Conservation (phyloP, 352 stramenopile species). For the Phytopythium delawarense region DNA sequence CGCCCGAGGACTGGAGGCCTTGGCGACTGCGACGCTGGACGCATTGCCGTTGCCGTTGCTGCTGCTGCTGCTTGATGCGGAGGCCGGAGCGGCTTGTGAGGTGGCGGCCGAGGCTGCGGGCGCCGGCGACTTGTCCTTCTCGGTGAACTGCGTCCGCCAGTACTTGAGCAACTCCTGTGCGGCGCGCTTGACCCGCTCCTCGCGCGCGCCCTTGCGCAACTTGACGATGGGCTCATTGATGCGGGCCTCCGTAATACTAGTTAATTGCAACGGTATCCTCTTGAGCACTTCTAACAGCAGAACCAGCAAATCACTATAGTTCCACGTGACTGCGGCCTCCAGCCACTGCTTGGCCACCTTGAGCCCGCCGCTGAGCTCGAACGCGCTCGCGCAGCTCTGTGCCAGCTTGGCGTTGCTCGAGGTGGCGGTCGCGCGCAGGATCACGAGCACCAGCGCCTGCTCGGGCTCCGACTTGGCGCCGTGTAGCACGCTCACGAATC, state of each 20-base stretch:
- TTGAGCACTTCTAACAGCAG: slow-evolving; percentile 81
- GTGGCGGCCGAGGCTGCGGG: slow-evolving; percentile 16
- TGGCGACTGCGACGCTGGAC: not conserved
- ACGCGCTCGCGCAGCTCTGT: slow-evolving; percentile 46
- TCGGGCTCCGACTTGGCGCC: slow-evolving; percentile 66
- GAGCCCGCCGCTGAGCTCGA: slow-evolving; percentile 69
- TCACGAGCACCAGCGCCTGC: slow-evolving; percentile 62
- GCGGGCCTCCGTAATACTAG: slow-evolving; percentile 81
- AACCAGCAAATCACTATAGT: slow-evolving; percentile 77
- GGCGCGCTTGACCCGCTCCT: slow-evolving; percentile 74
- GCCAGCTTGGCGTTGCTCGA: slow-evolving; percentile 52
- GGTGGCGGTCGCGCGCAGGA: slow-evolving; percentile 63
- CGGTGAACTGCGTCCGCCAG: slow-evolving; percentile 82
- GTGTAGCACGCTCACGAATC: slow-evolving; percentile 58
- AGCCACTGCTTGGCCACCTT: slow-evolving; percentile 79
- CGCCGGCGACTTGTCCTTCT: slow-evolving; percentile 58
- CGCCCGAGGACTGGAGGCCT: not conserved
- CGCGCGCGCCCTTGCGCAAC: slow-evolving; percentile 69
- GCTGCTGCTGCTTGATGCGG: not conserved
- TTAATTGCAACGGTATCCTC: slow-evolving; percentile 74
- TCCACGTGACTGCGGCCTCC: slow-evolving; percentile 70
- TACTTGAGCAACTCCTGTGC: slow-evolving; percentile 84
- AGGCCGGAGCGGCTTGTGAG: slow-evolving; percentile 10
- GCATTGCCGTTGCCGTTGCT: not conserved
- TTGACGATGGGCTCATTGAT: slow-evolving; percentile 89